A percentile compares a stretch with the other conserved stretches of the same genome.
Evolutionary conservation across 1,284 basidiomycete genomes (phyloP).

Genomic region (Ceratobasidium sp.): DNA sequence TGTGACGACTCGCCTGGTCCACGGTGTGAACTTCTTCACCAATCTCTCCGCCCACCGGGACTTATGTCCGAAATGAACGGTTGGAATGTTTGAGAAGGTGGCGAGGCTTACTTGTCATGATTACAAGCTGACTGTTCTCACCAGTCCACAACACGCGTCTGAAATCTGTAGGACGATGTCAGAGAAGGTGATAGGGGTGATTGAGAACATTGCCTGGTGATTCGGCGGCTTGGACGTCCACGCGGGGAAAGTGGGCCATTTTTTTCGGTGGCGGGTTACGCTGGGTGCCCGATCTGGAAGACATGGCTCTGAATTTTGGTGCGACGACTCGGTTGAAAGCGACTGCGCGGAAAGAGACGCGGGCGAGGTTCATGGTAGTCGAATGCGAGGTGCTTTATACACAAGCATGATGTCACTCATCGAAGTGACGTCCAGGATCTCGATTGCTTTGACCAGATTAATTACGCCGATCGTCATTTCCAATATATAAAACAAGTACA

Average conservation of each 20-base stretch:
- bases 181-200: background rate
- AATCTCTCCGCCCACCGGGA: slow-evolving; percentile 45
- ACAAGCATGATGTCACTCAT: slow-evolving; percentile 32
- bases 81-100: slow-evolving; percentile 1
- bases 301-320: slow-evolving; percentile 16
- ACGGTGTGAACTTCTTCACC: slow-evolving; percentile 47
- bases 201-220: slow-evolving; percentile 15
- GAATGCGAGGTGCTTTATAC: slow-evolving; percentile 1
- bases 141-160: slow-evolving; percentile 44
- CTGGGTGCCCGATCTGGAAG: slow-evolving; percentile 38
- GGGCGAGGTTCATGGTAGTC: slow-evolving; percentile 17
- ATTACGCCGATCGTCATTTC: slow-evolving; percentile 20
- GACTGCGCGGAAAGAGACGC: slow-evolving; percentile 2
- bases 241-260: slow-evolving; percentile 35
- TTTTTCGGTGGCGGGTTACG: slow-evolving; percentile 29
- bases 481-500: slow-evolving; percentile 24
- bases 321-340: background rate
- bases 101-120: slow-evolving; percentile 41
- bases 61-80: background rate
- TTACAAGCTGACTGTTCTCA: slow-evolving; percentile 44
- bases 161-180: slow-evolving; percentile 25
- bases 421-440: slow-evolving; percentile 23
- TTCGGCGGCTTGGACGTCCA: slow-evolving; percentile 34
- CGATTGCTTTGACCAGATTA: slow-evolving; percentile 17
- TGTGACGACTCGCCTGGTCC: slow-evolving; percentile 21